Conservation (phyloP, 1,284 basidiomycete species). For the Cutaneotrichosporon sp. region DNA sequence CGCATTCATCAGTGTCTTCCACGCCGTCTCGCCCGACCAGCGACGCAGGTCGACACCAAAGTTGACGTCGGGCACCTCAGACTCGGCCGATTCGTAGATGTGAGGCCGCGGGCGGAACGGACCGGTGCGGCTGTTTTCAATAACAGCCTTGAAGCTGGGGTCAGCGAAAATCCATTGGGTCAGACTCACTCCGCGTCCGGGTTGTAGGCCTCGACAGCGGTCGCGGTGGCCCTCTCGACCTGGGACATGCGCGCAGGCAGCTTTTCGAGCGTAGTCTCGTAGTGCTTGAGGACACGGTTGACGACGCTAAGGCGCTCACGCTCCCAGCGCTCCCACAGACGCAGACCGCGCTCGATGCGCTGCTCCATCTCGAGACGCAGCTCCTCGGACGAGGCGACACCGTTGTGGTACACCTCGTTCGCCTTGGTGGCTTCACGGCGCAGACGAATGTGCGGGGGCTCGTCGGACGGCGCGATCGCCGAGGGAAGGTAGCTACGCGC, state of each 20-base stretch:
- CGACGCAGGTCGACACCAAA: constrained; percentile 83
- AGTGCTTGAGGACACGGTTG: constrained; percentile 77
- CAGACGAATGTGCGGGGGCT: constrained; percentile 63
- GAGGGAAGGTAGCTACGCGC: constrained; percentile 37
- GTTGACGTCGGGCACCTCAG: constrained; percentile 72
- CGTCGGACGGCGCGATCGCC: constrained; percentile 44
- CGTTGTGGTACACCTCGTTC: constrained; percentile 66
- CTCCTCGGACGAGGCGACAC: constrained; percentile 61
- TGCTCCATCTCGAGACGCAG: constrained; percentile 78
- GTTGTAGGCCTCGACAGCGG: constrained; percentile 72
- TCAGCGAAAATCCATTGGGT: neutral
- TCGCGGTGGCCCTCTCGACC: constrained; percentile 62
- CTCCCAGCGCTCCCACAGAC: constrained; percentile 76
- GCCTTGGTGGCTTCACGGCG: constrained; percentile 71
- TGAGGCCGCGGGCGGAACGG: constrained; percentile 77
- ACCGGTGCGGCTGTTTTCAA: constrained; percentile 82
- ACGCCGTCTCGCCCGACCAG: constrained; percentile 67
- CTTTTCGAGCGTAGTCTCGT: constrained; percentile 67
- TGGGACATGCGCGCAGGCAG: constrained; percentile 62
- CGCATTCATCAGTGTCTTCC: constrained; percentile 39
- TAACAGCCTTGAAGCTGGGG: constrained; percentile 51
- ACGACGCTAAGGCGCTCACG: constrained; percentile 71
- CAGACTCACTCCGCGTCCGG: constrained; percentile 64
- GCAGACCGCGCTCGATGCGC: constrained; percentile 71
- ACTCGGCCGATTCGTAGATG: constrained; percentile 72